Conservation (phyloP, 495 filamentous ascomycete species). For the Penicillium waksmanii region DNA sequence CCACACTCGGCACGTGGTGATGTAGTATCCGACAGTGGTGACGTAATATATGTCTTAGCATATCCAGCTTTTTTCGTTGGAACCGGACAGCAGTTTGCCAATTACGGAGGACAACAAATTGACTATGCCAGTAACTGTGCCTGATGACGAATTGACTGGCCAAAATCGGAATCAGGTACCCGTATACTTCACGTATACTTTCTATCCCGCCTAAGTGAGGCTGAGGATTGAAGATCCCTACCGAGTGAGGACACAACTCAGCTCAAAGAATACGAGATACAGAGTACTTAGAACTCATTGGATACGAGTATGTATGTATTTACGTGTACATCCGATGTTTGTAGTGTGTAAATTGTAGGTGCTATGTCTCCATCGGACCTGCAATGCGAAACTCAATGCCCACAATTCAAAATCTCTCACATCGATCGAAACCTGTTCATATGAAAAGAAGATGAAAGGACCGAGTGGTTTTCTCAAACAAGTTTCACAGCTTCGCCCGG, state of each 20-base stretch:
- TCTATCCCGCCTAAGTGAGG: not conserved
- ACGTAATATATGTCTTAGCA: slow-evolving; percentile 32
- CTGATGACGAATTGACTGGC: slow-evolving; percentile 18
- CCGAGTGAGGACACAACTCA: not conserved
- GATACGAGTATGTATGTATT: not conserved
- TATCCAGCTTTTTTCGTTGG: slow-evolving; percentile 10
- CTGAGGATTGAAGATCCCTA: slow-evolving; percentile 6
- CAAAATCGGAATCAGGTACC: slow-evolving; percentile 13
- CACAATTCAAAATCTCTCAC: not conserved
- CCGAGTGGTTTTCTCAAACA: not conserved
- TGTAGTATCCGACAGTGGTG: slow-evolving; percentile 27
- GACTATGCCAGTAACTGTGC: slow-evolving; percentile 6
- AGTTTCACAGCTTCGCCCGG: slow-evolving; percentile 52
- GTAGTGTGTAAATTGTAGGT: not conserved
- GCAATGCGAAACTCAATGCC: not conserved
- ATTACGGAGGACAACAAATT: slow-evolving; percentile 3
- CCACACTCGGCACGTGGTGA: slow-evolving; percentile 23
- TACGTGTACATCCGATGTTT: not conserved
- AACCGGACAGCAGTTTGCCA: not conserved
- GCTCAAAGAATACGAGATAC: slow-evolving; percentile 6
- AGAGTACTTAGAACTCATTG: not conserved
- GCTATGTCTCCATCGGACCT: not conserved
- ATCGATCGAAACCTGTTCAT: not conserved
- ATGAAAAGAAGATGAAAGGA: not conserved
- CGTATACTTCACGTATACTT: not conserved